These are phyloP conservation scores for Alternaria dauci DNA, from an alignment of 2,329 filamentous ascomycete species.

Conservation along the genomic window DNA sequence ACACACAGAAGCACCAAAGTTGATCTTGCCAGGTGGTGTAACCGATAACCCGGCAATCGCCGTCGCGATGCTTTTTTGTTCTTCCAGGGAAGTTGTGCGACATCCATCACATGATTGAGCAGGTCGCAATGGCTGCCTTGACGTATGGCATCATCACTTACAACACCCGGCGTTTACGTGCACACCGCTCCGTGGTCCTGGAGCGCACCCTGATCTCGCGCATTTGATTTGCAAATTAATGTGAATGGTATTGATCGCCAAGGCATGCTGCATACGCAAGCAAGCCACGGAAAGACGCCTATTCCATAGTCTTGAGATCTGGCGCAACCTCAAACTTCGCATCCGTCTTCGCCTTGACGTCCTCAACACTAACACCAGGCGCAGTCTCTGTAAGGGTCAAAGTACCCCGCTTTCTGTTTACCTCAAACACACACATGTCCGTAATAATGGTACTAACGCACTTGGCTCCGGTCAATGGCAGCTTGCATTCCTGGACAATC, in stretches of 20 bases:
- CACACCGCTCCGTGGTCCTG: neutral
- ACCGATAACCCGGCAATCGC: neutral
- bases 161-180: neutral
- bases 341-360: conserved; percentile 86
- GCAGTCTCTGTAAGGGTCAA: conserved; percentile 84
- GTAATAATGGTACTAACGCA: conserved; percentile 53
- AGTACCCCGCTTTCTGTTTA: conserved; percentile 70
- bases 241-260: neutral
- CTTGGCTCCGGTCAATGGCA: conserved; percentile 50
- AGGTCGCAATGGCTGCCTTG: neutral
- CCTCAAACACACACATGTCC: conserved; percentile 62
- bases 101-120: neutral
- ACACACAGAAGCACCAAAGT: neutral
- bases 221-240: neutral
- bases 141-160: neutral
- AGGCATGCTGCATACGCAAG: neutral
- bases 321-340: conserved; percentile 81
- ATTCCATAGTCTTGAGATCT: conserved; percentile 78
- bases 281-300: conserved; percentile 3
- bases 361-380: conserved; percentile 84
- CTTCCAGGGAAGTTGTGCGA: neutral
- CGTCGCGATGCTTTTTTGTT: conserved; percentile 1
- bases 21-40: neutral
- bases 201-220: neutral
- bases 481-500: conserved; percentile 74